Evolutionary conservation across 2,329 filamentous ascomycete species (phyloP), one percentile per base, ranked within the genome.

Genomic region (Penicillium hesseltinei): DNA sequence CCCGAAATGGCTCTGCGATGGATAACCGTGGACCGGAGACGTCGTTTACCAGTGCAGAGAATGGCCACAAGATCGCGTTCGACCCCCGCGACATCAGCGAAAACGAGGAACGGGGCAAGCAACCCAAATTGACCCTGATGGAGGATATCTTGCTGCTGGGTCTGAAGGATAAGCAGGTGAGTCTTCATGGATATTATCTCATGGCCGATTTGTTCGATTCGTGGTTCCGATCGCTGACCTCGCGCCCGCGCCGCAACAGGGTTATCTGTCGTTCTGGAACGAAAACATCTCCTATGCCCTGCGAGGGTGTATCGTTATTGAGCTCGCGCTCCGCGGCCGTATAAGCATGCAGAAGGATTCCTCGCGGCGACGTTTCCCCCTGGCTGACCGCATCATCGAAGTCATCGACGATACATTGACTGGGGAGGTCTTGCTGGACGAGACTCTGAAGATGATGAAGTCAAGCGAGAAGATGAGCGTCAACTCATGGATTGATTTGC

Each of bases 381-480:
- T 97, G 59, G 88, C 93, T 66, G 94, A 99, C 78, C 86, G 94
- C 66, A 82, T 94, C 67, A 97, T 99, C 76, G 94, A 99, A 79
- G 94, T 99, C 64, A 87, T 97, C 72, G 94, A 99, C 77, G 93
- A 97, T 73, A 93, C 92, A 58, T 83, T 97, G 72, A 99, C 94
- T 6, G 94, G 94, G 67, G 94, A 99, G 80, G 94, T 97, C 63
- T 84, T 99, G 69, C 84, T 99, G 71, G 94, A 99, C 78, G 94
- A 99, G 81, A 91, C 94, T 58, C 81, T 99, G 72, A 99, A 99
- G 82, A 96, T 99, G 92, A 99, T 99, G 93, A 99, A 99, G 83
- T 88, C 90, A 68, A 97, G 92, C 77, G 94, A 99, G 82, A 97
- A 96, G 84, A 97, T 99, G 94, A 97, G 94, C 77, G 94, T 99